Percentiles rank a stretch among this genome's conserved stretches.
phyloP scores from a whole-genome alignment of 1,284 basidiomycete genomes.

The Fomitiporia mediterranea region DNA sequence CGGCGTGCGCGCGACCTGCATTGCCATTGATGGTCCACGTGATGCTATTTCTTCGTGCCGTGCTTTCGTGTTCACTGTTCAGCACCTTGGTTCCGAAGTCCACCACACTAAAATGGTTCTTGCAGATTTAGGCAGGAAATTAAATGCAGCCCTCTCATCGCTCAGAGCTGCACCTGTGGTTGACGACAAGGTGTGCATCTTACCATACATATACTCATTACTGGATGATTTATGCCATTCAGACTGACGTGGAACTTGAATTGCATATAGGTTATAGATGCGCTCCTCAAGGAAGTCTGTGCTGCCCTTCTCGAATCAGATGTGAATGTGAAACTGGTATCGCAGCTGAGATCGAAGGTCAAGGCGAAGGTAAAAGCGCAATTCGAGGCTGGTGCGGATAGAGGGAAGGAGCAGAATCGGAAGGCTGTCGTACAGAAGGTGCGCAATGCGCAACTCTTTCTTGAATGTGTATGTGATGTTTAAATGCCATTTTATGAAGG shows the following conservation, averaged over 20 bases:
- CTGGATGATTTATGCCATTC: slow-evolving; percentile 10
- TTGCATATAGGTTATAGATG: slow-evolving; percentile 76
- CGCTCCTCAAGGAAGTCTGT: slow-evolving; percentile 92
- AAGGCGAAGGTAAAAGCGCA: slow-evolving; percentile 80
- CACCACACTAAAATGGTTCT: slow-evolving; percentile 74
- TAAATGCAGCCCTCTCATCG: slow-evolving; percentile 91
- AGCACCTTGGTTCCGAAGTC: too few relatives aligned
- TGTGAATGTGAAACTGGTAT: slow-evolving; percentile 96
- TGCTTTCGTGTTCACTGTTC: too few relatives aligned
- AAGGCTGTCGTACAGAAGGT: slow-evolving; percentile 91
- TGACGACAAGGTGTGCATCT: slow-evolving; percentile 73
- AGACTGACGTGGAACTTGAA: slow-evolving; percentile 19
- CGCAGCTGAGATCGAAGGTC: slow-evolving; percentile 83
- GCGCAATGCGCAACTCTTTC: background rate
- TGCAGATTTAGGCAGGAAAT: slow-evolving; percentile 90
- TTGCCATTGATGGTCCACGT: background rate
- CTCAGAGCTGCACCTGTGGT: slow-evolving; percentile 82
- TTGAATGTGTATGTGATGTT: background rate
- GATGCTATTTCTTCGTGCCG: background rate
- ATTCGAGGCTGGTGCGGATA: slow-evolving; percentile 68
- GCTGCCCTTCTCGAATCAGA: slow-evolving; percentile 93
- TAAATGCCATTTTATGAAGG: slow-evolving; percentile 42
- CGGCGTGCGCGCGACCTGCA: background rate
- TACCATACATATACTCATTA: slow-evolving; percentile 13
- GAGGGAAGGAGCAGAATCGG: slow-evolving; percentile 75